A percentile compares a stretch with the other conserved stretches of the same genome.
phyloP scores from a whole-genome alignment of 225 moss, liverwort and hornwort genomes.

The Climacium dendroides region DNA sequence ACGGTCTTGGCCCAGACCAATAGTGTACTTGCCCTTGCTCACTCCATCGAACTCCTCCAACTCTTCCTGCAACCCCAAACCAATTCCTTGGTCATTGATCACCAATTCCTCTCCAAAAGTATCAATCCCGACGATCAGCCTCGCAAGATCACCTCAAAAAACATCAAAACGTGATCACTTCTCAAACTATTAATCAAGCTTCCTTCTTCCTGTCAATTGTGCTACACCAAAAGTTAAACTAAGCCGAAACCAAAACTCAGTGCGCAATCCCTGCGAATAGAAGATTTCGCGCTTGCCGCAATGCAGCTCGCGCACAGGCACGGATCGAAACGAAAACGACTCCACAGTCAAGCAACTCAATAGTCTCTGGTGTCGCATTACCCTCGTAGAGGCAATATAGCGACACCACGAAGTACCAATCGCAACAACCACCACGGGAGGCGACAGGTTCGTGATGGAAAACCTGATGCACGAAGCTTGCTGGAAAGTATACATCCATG shows the following conservation, averaged over 20 bases:
- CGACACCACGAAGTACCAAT: background rate
- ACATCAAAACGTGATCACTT: background rate
- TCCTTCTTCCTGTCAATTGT: background rate
- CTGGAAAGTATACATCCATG: conserved; percentile 80
- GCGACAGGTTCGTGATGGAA: background rate
- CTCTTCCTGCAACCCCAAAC: conserved; percentile 23
- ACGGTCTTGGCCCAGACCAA: conserved; percentile 81
- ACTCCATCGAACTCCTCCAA: conserved; percentile 77
- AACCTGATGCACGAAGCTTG: conserved; percentile 65
- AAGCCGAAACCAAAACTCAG: background rate
- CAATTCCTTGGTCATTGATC: background rate
- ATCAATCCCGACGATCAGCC: background rate
- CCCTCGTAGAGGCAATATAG: background rate
- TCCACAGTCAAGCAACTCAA: background rate
- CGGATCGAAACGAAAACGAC: background rate
- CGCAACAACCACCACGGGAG: background rate
- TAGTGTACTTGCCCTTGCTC: conserved; percentile 89
- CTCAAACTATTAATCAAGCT: background rate
- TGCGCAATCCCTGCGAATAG: background rate
- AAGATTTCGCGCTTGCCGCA: background rate
- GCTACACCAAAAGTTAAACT: background rate
- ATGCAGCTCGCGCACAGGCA: background rate
- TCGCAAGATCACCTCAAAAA: background rate
- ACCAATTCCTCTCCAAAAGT: background rate
- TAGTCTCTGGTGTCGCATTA: background rate